A percentile compares a stretch with the other conserved stretches of the same genome.
Evolutionary conservation across 2,329 filamentous ascomycete genomes (phyloP).

Genomic region (Cyphellophora europaea): DNA sequence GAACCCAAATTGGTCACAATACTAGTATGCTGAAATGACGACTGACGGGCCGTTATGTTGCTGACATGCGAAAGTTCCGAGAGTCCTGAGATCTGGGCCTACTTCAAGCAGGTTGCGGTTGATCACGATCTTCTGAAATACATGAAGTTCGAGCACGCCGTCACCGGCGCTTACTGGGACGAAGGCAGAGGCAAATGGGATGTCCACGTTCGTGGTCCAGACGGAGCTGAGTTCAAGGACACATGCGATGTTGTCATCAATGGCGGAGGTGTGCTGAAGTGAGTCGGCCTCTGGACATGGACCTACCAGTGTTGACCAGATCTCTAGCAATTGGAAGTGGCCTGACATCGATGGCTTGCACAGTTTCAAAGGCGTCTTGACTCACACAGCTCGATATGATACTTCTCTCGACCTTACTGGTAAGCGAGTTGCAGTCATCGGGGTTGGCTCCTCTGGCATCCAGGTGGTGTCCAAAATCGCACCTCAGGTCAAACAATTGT

Average conservation of each 20-base stretch:
- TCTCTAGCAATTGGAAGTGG: slow-evolving; percentile 25
- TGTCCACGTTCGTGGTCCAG: slow-evolving; percentile 17
- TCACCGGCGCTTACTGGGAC: slow-evolving; percentile 22
- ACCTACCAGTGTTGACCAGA: not conserved
- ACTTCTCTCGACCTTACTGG: slow-evolving; percentile 41
- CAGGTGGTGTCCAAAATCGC: slow-evolving; percentile 54
- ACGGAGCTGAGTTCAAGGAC: slow-evolving; percentile 17
- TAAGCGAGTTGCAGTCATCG: slow-evolving; percentile 56
- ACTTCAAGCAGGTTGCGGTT: slow-evolving; percentile 19
- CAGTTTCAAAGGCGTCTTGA: slow-evolving; percentile 50
- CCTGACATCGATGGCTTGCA: slow-evolving; percentile 50
- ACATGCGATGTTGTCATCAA: slow-evolving; percentile 21
- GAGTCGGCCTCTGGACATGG: slow-evolving; percentile 23
- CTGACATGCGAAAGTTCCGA: too few species aligned
- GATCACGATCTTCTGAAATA: slow-evolving; percentile 19
- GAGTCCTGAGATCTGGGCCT: slow-evolving; percentile 21
- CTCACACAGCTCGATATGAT: slow-evolving; percentile 55
- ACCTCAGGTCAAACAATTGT: slow-evolving; percentile 31
- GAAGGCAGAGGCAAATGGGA: slow-evolving; percentile 21
- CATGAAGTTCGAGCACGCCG: slow-evolving; percentile 20
- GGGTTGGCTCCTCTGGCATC: slow-evolving; percentile 53
- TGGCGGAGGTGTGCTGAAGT: slow-evolving; percentile 30
- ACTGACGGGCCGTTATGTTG: too few species aligned
- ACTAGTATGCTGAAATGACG: slow-evolving; percentile 7
- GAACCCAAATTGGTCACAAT: slow-evolving; percentile 11